Percentiles rank a stretch among this genome's conserved stretches.
phyloP scores from a whole-genome alignment of 1,284 basidiomycete genomes.

The Termitomyces sp. region DNA sequence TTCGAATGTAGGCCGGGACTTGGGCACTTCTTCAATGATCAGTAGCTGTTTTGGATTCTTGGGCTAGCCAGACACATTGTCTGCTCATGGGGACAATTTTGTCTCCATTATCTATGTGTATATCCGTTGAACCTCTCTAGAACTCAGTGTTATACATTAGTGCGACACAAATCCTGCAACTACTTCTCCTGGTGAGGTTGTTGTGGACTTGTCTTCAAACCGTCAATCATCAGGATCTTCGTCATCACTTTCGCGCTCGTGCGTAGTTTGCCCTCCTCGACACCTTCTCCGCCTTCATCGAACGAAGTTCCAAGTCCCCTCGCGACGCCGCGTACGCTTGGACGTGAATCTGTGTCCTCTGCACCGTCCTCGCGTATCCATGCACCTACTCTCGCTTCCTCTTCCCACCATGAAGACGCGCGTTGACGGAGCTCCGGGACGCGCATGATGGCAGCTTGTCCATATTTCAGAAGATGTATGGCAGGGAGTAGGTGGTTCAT shows the following conservation, averaged over 20 bases:
- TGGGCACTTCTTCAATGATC: constrained; percentile 92
- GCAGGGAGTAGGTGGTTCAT: constrained; percentile 34
- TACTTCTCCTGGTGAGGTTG: not conserved
- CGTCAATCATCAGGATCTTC: constrained; percentile 30
- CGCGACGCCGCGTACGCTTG: constrained; percentile 45
- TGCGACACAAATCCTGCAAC: not conserved
- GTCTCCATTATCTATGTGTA: not conserved
- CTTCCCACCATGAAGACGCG: constrained; percentile 50
- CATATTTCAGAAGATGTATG: constrained; percentile 49
- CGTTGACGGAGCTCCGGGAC: constrained; percentile 41
- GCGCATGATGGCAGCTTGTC: constrained; percentile 50
- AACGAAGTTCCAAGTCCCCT: constrained; percentile 44
- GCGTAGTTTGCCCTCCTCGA: constrained; percentile 27
- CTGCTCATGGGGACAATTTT: not conserved
- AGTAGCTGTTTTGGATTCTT: constrained; percentile 32
- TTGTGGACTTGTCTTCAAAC: constrained; percentile 29
- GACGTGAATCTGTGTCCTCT: constrained; percentile 26
- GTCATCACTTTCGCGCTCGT: constrained; percentile 34
- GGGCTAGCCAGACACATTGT: not conserved
- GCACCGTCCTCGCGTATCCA: constrained; percentile 30
- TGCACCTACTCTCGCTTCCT: constrained; percentile 45
- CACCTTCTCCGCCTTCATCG: constrained; percentile 25
- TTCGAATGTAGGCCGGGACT: constrained; percentile 63
- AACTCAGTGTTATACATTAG: not conserved
- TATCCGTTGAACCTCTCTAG: not conserved